These are phyloP conservation scores for Aureobasidium sp. DNA, from an alignment of 2,329 filamentous ascomycete species.

Conservation along the genomic window DNA sequence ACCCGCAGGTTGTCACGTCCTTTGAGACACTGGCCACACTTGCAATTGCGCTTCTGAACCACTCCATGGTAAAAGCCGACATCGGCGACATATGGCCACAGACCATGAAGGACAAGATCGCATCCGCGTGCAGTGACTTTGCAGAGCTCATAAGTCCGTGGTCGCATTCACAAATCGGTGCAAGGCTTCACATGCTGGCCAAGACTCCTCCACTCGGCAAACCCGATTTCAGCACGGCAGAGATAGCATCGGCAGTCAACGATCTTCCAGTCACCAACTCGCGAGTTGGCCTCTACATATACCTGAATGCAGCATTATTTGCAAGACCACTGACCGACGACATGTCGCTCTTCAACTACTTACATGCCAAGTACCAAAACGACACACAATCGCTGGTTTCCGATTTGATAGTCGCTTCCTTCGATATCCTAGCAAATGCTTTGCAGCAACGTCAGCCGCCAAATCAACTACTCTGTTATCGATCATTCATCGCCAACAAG, in stretches of 20 bases:
- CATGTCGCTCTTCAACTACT: conserved; percentile 63
- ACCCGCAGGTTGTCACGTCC: conserved; percentile 18
- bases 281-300: conserved; percentile 75
- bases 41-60: conserved; percentile 22
- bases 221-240: conserved; percentile 52
- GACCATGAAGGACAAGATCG: conserved; percentile 19
- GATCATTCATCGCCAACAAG: conserved; percentile 78
- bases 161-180: conserved; percentile 23
- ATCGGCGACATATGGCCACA: conserved; percentile 5
- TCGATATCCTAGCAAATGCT: conserved; percentile 81
- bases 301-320: conserved; percentile 73
- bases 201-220: conserved; percentile 46
- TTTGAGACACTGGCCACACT: conserved; percentile 26
- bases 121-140: conserved; percentile 24
- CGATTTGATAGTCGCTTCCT: conserved; percentile 79
- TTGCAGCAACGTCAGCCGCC: conserved; percentile 60
- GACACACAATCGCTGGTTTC: conserved; percentile 69
- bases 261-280: conserved; percentile 68
- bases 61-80: conserved; percentile 11
- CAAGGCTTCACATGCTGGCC: conserved; percentile 22
- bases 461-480: conserved; percentile 60
- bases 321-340: conserved; percentile 81
- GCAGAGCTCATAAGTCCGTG: conserved; percentile 26
- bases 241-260: conserved; percentile 21
- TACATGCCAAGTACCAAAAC: conserved; percentile 79